Base-by-base conservation (phyloP, 129 eudicot species). In the Lactuca saligna region DNA sequence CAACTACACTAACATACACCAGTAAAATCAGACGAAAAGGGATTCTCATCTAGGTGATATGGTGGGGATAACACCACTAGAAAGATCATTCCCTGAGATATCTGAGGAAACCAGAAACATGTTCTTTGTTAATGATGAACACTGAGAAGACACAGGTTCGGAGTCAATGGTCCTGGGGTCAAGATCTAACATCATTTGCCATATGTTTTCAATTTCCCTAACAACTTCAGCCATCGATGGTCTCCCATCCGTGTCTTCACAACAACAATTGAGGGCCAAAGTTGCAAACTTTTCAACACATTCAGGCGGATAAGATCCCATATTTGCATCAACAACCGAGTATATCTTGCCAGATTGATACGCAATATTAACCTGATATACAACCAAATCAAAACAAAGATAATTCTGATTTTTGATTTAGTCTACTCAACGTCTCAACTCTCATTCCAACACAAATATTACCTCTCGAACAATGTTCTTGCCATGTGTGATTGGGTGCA, bases 381-480 rank as follows among this genome's bases (percentile, higher is more conserved):
- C 14, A 61, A 37, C 68, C 14, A 66, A 48, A 54, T 39, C 5
- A 3, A 59, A 62, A 37, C 14, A 62, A 69, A 42, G 16, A 68
- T 7, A 20, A 35, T 35, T 17, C 51, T 35, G 3, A 46, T 46
- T 8, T 46, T 8, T 38, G 6, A 38, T 4, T 38, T 46, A 2
- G 14, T 42, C 3, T 1, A 9, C 13, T 42, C 49, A 42, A 42
- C 4, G 38, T 35, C 38, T 35, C 38, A 0, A 35, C 5, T 34
- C 38, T 34, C 38, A 5, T 1, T 35, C 6, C 0, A 35, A 35
- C 0, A 35, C 6, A 35, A 35, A 4, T 5, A 11, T 2, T 46
- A 88, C 97, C 97, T 91, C 97, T 44, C 97, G 82, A 20, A 91
- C 97, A 15, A 91, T 91, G 80, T 91, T 91, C 71, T 91, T 91